Base-by-base conservation (phyloP, 257 asterid species). In the Leptodermis oblonga region DNA sequence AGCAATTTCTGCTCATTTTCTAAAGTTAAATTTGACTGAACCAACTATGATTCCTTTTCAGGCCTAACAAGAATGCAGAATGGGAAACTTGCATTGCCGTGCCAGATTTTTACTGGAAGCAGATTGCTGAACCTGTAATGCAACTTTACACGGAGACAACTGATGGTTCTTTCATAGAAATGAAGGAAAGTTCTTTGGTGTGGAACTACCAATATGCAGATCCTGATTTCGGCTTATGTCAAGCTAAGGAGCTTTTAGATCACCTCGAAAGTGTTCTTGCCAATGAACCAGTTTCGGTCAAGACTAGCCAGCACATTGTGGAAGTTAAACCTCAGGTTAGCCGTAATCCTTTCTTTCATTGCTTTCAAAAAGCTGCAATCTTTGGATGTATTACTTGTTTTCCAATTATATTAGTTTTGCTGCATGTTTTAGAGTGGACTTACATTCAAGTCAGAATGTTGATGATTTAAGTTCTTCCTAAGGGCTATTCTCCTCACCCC, bases 291-390 rank as follows among this genome's bases (percentile, higher is more conserved):
- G 97, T 90, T 71, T 79, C 95, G 1, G 95, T 90, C 79, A 90
- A 90, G 82, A 84, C 92, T 46, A 91, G 95, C 54, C 94, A 78
- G 63, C 69, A 86, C 85, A 81, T 86, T 62, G 89, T 90, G 13
- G 96, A 90, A 85, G 97, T 90, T 36, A 88, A 90, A 76, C 97
- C 97, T 71, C 97, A 86, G 97, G 97, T 88, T 39, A 71, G 82
- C 42, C 65, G 7, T 51, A 42, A 59, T 11, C 49, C 25, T 51
- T 70, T 33, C 7, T 52, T 63, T 45, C 36, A 26, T 54, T 68
- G 31, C 56, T 69, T n/a, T 48, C 23, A 28, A 58, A 59, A 7
- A 9, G 22, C 18, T 43, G 28, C 18, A 25, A 31, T 59, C 36
- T 55, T 12, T 60, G 28, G 25, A 18, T 15, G 13, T 43, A 25